Evolutionary conservation across 345 rosid genomes (phyloP).

Genomic region (Raphanus sativus): DNA sequence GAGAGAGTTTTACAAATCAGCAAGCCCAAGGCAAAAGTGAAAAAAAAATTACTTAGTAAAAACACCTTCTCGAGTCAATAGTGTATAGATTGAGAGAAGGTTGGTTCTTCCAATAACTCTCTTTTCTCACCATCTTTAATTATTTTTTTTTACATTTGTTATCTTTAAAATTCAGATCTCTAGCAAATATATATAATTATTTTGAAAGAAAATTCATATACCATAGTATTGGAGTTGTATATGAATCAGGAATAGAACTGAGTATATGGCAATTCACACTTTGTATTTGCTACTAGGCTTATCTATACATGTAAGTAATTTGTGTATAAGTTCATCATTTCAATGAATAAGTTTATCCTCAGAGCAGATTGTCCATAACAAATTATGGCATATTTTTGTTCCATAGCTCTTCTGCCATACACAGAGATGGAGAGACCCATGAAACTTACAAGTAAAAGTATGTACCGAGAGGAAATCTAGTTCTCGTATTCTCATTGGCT

Average conservation of each 20-base stretch:
- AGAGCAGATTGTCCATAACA: constrained; percentile 26
- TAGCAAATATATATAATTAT: constrained; percentile 45
- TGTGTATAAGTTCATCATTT: not conserved
- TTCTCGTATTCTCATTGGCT: constrained; percentile 54
- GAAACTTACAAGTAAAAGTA: constrained; percentile 22
- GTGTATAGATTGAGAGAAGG: constrained; percentile 62
- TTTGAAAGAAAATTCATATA: not conserved
- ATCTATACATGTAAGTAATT: constrained; percentile 1
- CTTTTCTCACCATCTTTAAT: constrained; percentile 32
- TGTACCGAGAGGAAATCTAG: constrained; percentile 55
- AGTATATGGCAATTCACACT: not conserved
- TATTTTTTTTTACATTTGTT: constrained; percentile 46
- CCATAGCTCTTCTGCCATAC: constrained; percentile 10
- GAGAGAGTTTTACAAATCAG: constrained; percentile 24
- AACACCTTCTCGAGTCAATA: constrained; percentile 33
- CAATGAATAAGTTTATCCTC: not conserved
- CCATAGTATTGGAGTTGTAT: not conserved
- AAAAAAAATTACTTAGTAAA: not conserved
- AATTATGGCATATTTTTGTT: constrained; percentile 10
- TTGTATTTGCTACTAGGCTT: not conserved
- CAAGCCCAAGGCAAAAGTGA: constrained; percentile 24
- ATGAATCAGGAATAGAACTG: not conserved
- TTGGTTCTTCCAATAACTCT: constrained; percentile 35
- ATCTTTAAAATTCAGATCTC: constrained; percentile 46
- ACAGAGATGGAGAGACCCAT: constrained; percentile 26